These are phyloP conservation scores for Crithidia bombi DNA, from an alignment of 208 protist species.

Conservation along the genomic window DNA sequence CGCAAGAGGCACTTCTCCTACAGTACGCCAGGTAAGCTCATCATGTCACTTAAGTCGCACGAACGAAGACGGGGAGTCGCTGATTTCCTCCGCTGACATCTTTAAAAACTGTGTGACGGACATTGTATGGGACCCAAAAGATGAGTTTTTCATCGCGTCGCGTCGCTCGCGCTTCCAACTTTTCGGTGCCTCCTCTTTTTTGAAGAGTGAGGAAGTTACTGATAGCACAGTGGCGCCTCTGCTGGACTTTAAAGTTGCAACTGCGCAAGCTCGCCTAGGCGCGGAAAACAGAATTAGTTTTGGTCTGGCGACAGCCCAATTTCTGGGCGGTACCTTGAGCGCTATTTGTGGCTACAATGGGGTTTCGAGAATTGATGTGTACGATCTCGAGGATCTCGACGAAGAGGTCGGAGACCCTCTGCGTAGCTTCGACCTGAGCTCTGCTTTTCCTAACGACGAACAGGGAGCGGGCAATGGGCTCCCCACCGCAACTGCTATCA, in stretches of 20 bases:
- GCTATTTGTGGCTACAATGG: constrained; percentile 49
- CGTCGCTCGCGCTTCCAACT: constrained; percentile 35
- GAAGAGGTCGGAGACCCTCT: constrained; percentile 58
- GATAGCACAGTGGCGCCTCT: constrained; percentile 7
- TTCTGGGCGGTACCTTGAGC: constrained; percentile 55
- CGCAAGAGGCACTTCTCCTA: neutral
- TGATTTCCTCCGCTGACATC: constrained; percentile 15
- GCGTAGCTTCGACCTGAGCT: constrained; percentile 43
- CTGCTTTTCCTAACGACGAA: neutral
- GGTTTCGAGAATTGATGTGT: constrained; percentile 54
- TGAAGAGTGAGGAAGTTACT: neutral
- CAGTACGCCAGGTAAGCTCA: constrained; percentile 2
- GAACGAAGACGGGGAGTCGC: constrained; percentile 13
- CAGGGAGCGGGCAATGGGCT: neutral
- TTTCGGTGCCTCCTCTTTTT: constrained; percentile 9
- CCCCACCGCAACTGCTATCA: constrained; percentile 36
- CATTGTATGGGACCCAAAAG: constrained; percentile 27
- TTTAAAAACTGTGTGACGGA: constrained; percentile 32
- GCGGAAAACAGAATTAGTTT: constrained; percentile 38
- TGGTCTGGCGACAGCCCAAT: constrained; percentile 59
- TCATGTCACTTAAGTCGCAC: constrained; percentile 11
- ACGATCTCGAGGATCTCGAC: constrained; percentile 82
- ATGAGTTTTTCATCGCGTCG: constrained; percentile 27
- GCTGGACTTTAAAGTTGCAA: constrained; percentile 14
- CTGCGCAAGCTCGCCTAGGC: constrained; percentile 17